Evolutionary conservation across 768 basidiomycete genomes (phyloP), one percentile per base, ranked within the genome.

Genomic region (Pleurotus djamor): DNA sequence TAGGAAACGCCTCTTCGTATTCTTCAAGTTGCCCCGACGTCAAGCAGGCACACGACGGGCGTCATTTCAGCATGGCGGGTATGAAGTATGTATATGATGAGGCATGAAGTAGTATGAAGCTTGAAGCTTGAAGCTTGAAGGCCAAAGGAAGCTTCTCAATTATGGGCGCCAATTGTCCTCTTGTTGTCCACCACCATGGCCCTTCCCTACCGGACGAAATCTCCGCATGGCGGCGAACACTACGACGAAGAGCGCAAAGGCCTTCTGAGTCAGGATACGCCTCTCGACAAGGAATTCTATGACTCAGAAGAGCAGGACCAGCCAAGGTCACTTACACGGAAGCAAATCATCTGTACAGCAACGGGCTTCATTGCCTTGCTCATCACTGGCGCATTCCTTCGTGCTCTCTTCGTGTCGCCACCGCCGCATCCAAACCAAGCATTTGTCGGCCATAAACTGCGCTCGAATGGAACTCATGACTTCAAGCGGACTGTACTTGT

Each of bases 401-500:
- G 76, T n/a, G 70, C 69, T 12, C 59, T 78, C 2, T 62, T 82
- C 1, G 67, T 73, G 35, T 65, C 65, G 16, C 64, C 66, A 3
- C 67, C 59, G 7, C 56, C 65, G 5, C 68, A 67, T 41, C 71
- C 70, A 6, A 68, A 72, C 52, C 57, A 71, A 9, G 62, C 72
- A 36, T 77, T 80, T 62, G 68, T 76, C 48, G 77, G 76, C 34
- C 68, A 74, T 34, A 71, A 70, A 32, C 66, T 86, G 57, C 75
- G 81, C 58, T 90, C 85, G 2, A 96, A 95, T 66, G 93, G 93
- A 35, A 95, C 93, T 1, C 89, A 94, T 64, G 79, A 85, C 45
- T 95, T 88, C 73, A 89, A 82, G 72, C 81, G 84, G 63, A 95
- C 92, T 0, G 91, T 93, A 6, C 68, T 96, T 16, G 81, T 96